Conservation (phyloP, 148 eudicot genomes). For the Selenicereus undatus region DNA sequence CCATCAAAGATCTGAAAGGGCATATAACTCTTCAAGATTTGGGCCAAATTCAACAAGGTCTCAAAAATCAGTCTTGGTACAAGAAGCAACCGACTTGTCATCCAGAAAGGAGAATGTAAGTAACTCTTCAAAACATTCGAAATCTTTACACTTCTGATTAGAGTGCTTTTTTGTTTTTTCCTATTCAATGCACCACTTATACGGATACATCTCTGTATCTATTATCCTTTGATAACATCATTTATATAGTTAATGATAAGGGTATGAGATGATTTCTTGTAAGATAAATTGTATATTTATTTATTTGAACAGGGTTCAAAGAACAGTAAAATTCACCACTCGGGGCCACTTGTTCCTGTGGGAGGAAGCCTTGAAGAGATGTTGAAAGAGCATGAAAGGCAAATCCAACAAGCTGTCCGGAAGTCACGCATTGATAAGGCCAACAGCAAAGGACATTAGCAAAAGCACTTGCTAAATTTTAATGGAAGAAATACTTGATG, state of each 20-base stretch:
- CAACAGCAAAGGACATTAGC: slow-evolving; percentile 15
- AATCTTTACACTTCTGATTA: too few relatives aligned
- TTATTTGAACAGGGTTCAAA: slow-evolving; percentile 18
- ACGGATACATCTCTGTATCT: background rate
- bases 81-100: slow-evolving; percentile 18
- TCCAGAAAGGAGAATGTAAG: slow-evolving; percentile 46
- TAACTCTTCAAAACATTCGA: background rate
- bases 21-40: slow-evolving; percentile 29
- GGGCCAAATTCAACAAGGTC: slow-evolving; percentile 36
- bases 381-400: slow-evolving; percentile 35
- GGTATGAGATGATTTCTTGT: too few relatives aligned
- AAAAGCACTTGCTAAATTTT: slow-evolving; percentile 1
- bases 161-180: too few relatives aligned
- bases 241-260: background rate
- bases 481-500: background rate
- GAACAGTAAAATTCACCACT: slow-evolving; percentile 28
- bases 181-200: background rate
- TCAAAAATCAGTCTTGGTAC: slow-evolving; percentile 26
- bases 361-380: slow-evolving; percentile 36
- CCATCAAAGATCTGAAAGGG: slow-evolving; percentile 25
- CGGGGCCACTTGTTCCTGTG: slow-evolving; percentile 32
- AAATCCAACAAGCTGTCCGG: slow-evolving; percentile 32
- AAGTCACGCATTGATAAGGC: slow-evolving; percentile 31
- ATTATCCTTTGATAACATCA: background rate
- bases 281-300: background rate